Base-by-base conservation (phyloP, 257 asterid genomes). In the Plantago elongata region DNA sequence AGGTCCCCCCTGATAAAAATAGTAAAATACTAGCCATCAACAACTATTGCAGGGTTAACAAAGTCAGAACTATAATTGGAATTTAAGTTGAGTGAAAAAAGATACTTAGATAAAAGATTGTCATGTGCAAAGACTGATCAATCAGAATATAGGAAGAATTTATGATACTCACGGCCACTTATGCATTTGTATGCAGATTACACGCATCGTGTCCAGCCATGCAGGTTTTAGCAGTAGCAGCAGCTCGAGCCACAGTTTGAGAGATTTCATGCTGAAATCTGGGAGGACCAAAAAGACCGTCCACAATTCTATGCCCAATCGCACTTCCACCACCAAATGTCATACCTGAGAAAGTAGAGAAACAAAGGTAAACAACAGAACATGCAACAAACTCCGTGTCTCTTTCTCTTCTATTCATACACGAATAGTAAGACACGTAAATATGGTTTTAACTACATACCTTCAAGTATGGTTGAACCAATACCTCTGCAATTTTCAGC, bases 241-340 rank as follows among this genome's bases (percentile, higher is more conserved):
- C 54, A 9, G 82, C 55, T 3, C 43, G 42, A 1, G 73, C 84
- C 46, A 81, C 74, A 60, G 82, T 77, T 51, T 74, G 78, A 56
- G 89, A 54, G 63, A 8, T 80, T n/a, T 77, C 94, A 45, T 83
- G 95, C 52, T 82, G 88, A 68, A 88, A n/a, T n/a, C 66, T 51
- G 9, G 94, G 91, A 61, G 94, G 91, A 51, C 96, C 96, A 76
- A 85, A 15, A 55, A 88, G 78, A 51, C 88, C 65, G 73, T 90
- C 96, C 29, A 83, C 95, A 37, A 81, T 90, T 71, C 95, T 80
- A 58, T 87, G 95, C 15, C 86, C 98, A 62, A 90, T 52, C 0
- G 89, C 88, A 66, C 76, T 81, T 68, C 95, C 96, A 64, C 76
- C 67, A 46, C 97, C 95, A 55, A 80, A 87, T 47, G 83, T 83